Evolutionary conservation across 331 rosid species (phyloP), one percentile per base, ranked within the genome.

Genomic region (Cydonia oblonga): DNA sequence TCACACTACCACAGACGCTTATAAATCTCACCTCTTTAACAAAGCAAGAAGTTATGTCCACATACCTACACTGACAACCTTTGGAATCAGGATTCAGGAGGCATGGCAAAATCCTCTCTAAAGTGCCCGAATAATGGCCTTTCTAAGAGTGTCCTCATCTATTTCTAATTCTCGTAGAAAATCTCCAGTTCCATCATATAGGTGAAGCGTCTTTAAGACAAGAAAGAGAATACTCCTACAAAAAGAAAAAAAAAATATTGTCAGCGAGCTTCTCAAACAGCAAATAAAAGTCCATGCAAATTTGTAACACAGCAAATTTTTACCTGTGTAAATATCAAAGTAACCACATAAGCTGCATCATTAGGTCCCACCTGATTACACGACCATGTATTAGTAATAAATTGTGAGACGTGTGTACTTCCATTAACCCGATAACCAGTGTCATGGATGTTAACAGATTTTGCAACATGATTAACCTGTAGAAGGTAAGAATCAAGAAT

Each of bases 21-120:
- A 2, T 9, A 6, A 28, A 29, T 68, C 29, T 52, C 20, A 16
- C 13, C 51, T 70, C 53, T 20, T 18, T 33, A 2, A 26, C 22
- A 70, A 65, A 68, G 8, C 29, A 49, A 68, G 72, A 64, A 61
- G 42, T 73, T 58, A 51, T 38, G 73, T 35, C 42, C 61, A 51
- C 88, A 42, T 85, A 93, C 97, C 97, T 91, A 68, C 92, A 25
- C 14, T 6, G 89, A 61, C 91, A 91, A 79, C 97, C 96, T 88
- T 93, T 93, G 78, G 96, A 96, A 81, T 91, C 98, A 64, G 78
- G 96, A 96, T 80, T 91, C 98, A 64, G 93, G 97, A 79, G 97
- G 89, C 91, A 89, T 14, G 96, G 30, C 5, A 28, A 28, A 68
- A 78, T 93, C 97, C 20, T 93, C 98, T 66, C 97, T 96, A n/a